Conservation (phyloP, 371 early-diverging fungal species). For the Mucor racemosus region DNA sequence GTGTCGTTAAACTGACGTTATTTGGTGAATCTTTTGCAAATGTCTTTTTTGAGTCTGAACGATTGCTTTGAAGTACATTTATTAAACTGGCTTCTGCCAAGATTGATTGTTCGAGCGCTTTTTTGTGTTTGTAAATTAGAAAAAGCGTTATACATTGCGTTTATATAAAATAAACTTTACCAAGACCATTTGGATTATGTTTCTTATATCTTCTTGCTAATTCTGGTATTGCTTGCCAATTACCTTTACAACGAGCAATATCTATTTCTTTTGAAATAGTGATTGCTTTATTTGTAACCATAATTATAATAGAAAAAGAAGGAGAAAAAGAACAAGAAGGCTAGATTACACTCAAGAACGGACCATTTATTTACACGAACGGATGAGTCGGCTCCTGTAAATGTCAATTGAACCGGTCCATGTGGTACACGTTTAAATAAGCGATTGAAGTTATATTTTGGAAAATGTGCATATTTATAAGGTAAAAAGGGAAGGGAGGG, state of each 20-base stretch:
- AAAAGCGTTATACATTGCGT: no score
- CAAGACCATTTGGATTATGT: constrained; percentile 64
- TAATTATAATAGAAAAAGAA: constrained; percentile 7
- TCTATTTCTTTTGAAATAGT: constrained; percentile 58
- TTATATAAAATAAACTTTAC: constrained; percentile 33
- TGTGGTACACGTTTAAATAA: neutral
- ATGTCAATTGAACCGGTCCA: neutral
- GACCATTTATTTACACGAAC: constrained; percentile 14
- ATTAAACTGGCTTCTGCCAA: constrained; percentile 17
- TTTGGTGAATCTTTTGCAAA: constrained; percentile 30
- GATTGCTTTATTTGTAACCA: constrained; percentile 34
- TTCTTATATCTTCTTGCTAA: constrained; percentile 72
- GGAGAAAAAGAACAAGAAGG: neutral
- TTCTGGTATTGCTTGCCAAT: constrained; percentile 63
- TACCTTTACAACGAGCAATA: constrained; percentile 58
- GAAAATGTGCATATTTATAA: no score
- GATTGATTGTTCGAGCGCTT: constrained; percentile 19
- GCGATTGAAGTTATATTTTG: no score
- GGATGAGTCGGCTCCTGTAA: constrained; percentile 5
- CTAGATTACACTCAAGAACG: neutral
- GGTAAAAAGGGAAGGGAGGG: neutral
- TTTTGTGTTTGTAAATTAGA: neutral
- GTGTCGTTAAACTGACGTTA: constrained; percentile 24
- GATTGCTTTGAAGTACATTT: neutral
- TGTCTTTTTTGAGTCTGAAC: constrained; percentile 2